Evolutionary conservation across 257 asterid species (phyloP).

Genomic region (Rauvolfia tetraphylla): DNA sequence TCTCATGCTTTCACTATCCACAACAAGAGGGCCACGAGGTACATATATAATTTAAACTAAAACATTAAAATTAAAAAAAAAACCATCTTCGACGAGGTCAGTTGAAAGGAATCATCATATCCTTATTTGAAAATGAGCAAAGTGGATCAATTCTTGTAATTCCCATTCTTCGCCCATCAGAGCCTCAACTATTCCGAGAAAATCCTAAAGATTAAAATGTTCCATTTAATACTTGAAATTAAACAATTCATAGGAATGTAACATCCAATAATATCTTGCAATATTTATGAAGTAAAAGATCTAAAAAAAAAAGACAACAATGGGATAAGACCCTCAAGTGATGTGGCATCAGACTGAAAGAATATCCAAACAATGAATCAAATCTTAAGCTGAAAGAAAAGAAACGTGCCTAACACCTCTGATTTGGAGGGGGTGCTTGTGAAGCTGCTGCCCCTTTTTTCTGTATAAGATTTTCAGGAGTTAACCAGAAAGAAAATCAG

Average conservation of each 20-base stretch:
- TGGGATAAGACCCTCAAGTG: not conserved
- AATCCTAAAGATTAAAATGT: not conserved
- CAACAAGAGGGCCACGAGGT: not conserved
- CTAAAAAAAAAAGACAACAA: not conserved
- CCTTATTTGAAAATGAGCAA: not conserved
- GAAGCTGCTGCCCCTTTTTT: conserved; percentile 48
- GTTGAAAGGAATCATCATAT: not conserved
- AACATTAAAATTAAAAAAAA: too few relatives aligned
- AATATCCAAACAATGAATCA: not conserved
- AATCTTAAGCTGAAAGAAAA: not conserved
- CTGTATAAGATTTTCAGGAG: conserved; percentile 39
- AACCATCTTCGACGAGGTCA: not conserved
- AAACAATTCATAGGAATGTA: not conserved
- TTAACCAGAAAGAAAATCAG: conserved; percentile 14
- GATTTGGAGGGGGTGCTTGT: conserved; percentile 35
- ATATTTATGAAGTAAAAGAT: not conserved
- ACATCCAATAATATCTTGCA: not conserved
- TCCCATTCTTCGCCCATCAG: not conserved
- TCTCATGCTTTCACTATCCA: not conserved
- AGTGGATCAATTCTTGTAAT: not conserved
- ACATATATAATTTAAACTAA: not conserved
- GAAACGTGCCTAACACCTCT: conserved; percentile 37
- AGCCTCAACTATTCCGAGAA: not conserved
- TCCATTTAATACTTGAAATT: not conserved
- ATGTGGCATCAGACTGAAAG: not conserved